These are phyloP conservation scores for Fusarium piperis DNA, from an alignment of 2,329 filamentous ascomycete species.

Conservation along the genomic window DNA sequence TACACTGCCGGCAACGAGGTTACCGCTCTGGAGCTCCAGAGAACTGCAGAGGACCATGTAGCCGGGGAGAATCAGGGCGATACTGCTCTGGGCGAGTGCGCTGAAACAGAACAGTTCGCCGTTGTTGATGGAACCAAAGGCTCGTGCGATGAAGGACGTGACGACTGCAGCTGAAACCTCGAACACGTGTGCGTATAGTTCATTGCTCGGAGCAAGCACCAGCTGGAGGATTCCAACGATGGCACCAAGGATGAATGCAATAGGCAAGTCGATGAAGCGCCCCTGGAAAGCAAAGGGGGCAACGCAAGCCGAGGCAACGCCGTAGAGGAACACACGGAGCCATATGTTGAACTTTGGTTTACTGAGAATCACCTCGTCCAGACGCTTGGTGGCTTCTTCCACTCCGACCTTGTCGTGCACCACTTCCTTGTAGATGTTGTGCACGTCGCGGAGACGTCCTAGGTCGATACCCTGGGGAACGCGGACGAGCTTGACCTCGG, in stretches of 20 bases:
- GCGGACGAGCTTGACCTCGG: conserved; percentile 81
- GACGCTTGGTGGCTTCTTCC: conserved; percentile 71
- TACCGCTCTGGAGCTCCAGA: conserved; percentile 75
- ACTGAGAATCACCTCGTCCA: conserved; percentile 64
- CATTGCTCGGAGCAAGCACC: conserved; percentile 76
- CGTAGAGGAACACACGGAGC: conserved; percentile 74
- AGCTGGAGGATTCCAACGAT: conserved; percentile 80
- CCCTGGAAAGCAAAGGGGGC: conserved; percentile 84
- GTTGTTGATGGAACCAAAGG: conserved; percentile 70
- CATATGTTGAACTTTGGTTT: conserved; percentile 60
- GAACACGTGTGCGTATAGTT: conserved; percentile 69
- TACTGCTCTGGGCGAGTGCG: conserved; percentile 76
- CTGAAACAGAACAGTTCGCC: conserved; percentile 75
- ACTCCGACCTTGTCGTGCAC: conserved; percentile 79
- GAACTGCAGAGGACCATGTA: conserved; percentile 57
- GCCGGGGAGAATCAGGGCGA: conserved; percentile 78
- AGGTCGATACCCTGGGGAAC: conserved; percentile 76
- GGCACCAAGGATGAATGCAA: conserved; percentile 79
- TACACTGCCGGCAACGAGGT: conserved; percentile 76
- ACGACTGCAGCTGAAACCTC: conserved; percentile 67
- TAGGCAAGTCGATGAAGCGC: conserved; percentile 79
- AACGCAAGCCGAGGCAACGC: conserved; percentile 78
- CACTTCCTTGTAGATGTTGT: conserved; percentile 84
- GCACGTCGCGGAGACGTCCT: conserved; percentile 77
- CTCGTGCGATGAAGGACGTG: conserved; percentile 75